Percentiles rank a stretch among this genome's conserved stretches.
Evolutionary conservation across 2,329 filamentous ascomycete genomes (phyloP).

Genomic region (Immersiporthe knoxdaviesiana): DNA sequence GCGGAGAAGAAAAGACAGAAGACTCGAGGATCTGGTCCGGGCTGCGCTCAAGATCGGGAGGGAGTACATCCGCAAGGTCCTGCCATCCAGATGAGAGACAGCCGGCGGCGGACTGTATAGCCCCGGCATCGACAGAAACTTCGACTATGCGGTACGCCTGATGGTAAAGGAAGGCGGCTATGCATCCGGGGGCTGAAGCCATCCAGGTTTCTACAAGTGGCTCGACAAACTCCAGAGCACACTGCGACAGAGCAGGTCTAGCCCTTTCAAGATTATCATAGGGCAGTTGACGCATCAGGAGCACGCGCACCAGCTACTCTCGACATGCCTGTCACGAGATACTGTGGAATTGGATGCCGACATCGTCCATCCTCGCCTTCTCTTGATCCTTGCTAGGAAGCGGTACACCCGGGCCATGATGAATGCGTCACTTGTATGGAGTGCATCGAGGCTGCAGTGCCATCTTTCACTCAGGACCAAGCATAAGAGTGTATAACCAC

Average conservation of each 20-base stretch:
- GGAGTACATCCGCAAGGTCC: conserved; percentile 62
- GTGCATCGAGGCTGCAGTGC: too few species aligned
- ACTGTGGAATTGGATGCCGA: background rate
- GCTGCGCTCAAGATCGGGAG: conserved; percentile 60
- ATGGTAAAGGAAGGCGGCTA: background rate
- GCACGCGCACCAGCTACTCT: background rate
- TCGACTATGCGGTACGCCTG: background rate
- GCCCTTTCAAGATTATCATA: background rate
- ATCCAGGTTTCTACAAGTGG: background rate
- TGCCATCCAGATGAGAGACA: conserved; percentile 57
- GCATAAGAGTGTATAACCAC: background rate
- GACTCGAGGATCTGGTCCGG: conserved; percentile 74
- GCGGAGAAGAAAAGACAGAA: conserved; percentile 69
- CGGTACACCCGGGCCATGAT: background rate
- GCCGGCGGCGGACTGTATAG: background rate
- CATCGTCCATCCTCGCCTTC: background rate
- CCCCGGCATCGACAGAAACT: background rate
- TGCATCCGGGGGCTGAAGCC: background rate
- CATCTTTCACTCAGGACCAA: background rate
- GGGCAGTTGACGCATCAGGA: too few species aligned
- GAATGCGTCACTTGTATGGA: background rate
- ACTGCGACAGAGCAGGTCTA: background rate
- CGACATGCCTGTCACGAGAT: background rate
- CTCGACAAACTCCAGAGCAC: background rate
- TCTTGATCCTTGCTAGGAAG: background rate